Evolutionary conservation across 2,329 filamentous ascomycete species (phyloP).

Genomic region (Penicillium sp.): DNA sequence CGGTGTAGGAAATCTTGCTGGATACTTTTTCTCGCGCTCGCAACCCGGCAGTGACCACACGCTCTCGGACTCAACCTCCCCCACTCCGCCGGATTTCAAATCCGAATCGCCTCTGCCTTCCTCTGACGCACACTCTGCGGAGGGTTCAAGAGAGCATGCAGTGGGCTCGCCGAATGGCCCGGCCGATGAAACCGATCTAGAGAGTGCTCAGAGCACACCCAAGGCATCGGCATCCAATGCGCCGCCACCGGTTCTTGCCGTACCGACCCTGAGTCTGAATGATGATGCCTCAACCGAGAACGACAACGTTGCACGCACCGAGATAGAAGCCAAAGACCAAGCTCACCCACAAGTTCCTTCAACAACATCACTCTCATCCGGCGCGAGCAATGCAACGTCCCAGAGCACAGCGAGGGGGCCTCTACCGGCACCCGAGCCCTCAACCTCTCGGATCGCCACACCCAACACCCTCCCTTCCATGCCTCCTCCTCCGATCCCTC

Average conservation of each 20-base stretch:
- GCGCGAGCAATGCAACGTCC: conserved; percentile 7
- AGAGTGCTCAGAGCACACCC: conserved; percentile 31
- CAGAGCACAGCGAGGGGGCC: background rate
- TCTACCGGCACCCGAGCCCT: background rate
- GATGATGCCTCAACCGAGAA: conserved; percentile 10
- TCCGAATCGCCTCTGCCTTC: conserved; percentile 11
- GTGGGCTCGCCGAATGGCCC: conserved; percentile 2
- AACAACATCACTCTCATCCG: conserved; percentile 1
- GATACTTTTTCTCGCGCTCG: conserved; percentile 37
- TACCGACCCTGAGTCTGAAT: conserved; percentile 31
- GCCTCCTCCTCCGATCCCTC: conserved; percentile 31
- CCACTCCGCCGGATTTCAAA: conserved; percentile 14
- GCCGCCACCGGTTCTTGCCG: conserved; percentile 18
- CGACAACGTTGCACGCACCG: background rate
- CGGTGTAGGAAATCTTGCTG: conserved; percentile 34
- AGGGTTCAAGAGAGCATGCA: conserved; percentile 2
- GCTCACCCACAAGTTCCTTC: conserved; percentile 2
- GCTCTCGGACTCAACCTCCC: conserved; percentile 12
- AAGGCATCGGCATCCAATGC: conserved; percentile 28
- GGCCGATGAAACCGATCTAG: conserved; percentile 10
- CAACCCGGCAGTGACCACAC: conserved; percentile 32
- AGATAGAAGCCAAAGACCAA: background rate
- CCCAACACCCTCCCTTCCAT: conserved; percentile 25
- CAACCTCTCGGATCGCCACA: background rate
- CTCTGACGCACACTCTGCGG: conserved; percentile 8